Conservation (phyloP, 2,329 filamentous ascomycete species). For the Calycina herbarum region DNA sequence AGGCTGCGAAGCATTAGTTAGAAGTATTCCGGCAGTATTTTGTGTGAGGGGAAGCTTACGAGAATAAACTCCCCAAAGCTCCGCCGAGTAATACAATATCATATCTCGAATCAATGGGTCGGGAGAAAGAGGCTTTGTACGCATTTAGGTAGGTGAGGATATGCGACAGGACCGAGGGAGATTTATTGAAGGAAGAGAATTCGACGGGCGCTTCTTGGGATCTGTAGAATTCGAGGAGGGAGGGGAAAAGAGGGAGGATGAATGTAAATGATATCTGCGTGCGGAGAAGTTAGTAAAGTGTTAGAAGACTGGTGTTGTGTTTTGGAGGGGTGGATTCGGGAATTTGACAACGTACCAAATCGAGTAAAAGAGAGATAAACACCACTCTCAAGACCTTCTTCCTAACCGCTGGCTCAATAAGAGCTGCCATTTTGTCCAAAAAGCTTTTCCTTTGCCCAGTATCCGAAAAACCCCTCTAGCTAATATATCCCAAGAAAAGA, state of each 20-base stretch:
- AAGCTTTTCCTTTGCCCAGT: not conserved
- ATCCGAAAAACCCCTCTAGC: not conserved
- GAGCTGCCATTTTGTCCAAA: slow-evolving; percentile 31
- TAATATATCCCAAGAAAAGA: not conserved
- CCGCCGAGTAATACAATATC: slow-evolving; percentile 95
- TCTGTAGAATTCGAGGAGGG: slow-evolving; percentile 94
- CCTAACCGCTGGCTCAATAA: slow-evolving; percentile 57
- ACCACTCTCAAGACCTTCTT: slow-evolving; percentile 85
- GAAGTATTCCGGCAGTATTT: not conserved
- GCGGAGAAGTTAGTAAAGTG: not conserved
- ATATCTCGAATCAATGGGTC: slow-evolving; percentile 92
- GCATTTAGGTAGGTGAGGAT: slow-evolving; percentile 83
- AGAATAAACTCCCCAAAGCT: slow-evolving; percentile 89
- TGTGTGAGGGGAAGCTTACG: slow-evolving; percentile 42
- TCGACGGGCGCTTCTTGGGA: slow-evolving; percentile 66
- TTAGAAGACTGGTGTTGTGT: not conserved
- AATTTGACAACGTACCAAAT: slow-evolving; percentile 64
- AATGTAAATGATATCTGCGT: slow-evolving; percentile 96
- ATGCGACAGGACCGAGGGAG: slow-evolving; percentile 71
- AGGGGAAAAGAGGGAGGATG: slow-evolving; percentile 93
- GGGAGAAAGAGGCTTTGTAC: slow-evolving; percentile 91
- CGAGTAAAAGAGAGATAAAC: slow-evolving; percentile 84
- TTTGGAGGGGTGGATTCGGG: not conserved
- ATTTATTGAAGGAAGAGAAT: slow-evolving; percentile 43
- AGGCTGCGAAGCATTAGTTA: slow-evolving; percentile 43